These are phyloP conservation scores for Aureobasidium sp. DNA, from an alignment of 2,329 filamentous ascomycete species.

Conservation along the genomic window DNA sequence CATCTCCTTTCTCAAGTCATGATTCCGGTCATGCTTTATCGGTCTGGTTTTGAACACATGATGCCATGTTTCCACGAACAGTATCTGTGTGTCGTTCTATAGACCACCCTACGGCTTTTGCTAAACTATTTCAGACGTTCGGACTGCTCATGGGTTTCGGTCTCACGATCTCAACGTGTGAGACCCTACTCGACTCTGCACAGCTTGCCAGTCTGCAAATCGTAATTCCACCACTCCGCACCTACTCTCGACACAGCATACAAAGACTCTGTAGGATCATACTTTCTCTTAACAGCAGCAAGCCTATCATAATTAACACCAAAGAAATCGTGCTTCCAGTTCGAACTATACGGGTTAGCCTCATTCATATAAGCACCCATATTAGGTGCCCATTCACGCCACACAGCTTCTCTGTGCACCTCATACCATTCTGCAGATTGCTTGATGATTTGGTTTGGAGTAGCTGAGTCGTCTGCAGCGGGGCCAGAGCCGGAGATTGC, in stretches of 20 bases:
- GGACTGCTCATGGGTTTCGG: too few relatives aligned
- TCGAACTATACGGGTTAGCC: constrained; percentile 29
- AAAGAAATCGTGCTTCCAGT: constrained; percentile 30
- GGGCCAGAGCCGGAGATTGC: constrained; percentile 23
- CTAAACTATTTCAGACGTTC: too few relatives aligned
- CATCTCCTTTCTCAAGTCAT: too few relatives aligned
- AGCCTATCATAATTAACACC: constrained; percentile 27
- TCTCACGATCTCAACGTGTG: too few relatives aligned
- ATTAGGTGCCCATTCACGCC: constrained; percentile 32
- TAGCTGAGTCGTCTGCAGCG: constrained; percentile 18
- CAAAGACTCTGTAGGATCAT: constrained; percentile 22
- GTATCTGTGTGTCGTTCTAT: too few relatives aligned
- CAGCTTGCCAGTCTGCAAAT: neutral
- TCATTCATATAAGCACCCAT: constrained; percentile 40
- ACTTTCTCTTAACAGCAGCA: constrained; percentile 23
- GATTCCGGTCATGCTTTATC: too few relatives aligned
- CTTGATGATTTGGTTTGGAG: constrained; percentile 16
- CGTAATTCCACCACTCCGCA: neutral
- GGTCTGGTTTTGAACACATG: too few relatives aligned
- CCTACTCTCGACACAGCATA: neutral
- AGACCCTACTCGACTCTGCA: neutral
- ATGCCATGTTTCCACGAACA: too few relatives aligned
- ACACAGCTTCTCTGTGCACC: neutral
- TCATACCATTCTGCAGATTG: neutral
- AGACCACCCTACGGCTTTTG: too few relatives aligned